Conservation (phyloP, 2,329 filamentous ascomycete species). For the Phoma sp. region DNA sequence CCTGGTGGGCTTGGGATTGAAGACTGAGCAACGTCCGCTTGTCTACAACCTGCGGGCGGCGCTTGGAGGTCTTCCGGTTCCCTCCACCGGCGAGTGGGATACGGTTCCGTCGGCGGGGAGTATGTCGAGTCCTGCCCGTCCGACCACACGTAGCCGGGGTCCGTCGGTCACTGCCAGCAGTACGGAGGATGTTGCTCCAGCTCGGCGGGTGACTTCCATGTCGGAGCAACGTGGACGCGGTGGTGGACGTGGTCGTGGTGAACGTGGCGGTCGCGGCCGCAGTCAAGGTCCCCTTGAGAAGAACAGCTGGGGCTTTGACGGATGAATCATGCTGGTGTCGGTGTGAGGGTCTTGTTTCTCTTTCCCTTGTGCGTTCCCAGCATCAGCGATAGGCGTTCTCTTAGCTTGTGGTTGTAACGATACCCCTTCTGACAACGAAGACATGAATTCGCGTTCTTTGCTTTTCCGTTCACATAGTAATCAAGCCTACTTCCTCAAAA, state of each 20-base stretch:
- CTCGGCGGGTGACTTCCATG: not conserved
- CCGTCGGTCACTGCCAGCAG: too few relatives aligned
- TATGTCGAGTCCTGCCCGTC: not conserved
- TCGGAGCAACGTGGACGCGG: not conserved
- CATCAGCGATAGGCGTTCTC: not conserved
- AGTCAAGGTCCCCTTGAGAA: not conserved
- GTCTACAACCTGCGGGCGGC: constrained; percentile 1
- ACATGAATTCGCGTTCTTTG: not conserved
- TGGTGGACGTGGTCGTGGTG: not conserved
- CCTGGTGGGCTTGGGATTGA: not conserved
- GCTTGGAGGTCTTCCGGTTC: not conserved
- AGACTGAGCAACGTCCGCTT: not conserved
- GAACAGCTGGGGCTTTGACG: not conserved
- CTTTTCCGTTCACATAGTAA: too few relatives aligned
- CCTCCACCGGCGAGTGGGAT: not conserved
- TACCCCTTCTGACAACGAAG: not conserved
- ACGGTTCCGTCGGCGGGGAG: not conserved
- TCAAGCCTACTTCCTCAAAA: too few relatives aligned
- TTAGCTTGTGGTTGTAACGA: not conserved
- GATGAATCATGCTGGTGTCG: not conserved
- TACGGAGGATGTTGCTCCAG: too few relatives aligned
- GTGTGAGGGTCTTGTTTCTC: not conserved
- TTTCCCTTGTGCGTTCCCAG: not conserved
- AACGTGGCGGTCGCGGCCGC: not conserved
- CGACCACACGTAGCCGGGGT: too few relatives aligned